These are phyloP conservation scores for Xylaria curta DNA, from an alignment of 495 filamentous ascomycete species.

Conservation along the genomic window DNA sequence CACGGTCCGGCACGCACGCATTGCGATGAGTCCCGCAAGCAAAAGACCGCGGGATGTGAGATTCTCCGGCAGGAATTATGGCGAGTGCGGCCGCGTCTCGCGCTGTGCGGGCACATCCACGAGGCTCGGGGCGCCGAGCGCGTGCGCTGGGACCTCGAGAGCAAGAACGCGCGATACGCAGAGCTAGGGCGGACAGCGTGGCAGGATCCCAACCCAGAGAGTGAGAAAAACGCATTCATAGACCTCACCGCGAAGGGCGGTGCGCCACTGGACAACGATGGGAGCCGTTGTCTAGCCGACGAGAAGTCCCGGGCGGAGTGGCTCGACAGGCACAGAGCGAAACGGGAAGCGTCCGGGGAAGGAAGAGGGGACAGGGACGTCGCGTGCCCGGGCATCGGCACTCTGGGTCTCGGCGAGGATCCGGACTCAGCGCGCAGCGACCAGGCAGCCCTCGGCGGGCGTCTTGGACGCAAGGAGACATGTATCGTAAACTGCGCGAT, in stretches of 20 bases:
- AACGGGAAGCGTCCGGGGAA: neutral
- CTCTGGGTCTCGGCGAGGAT: conserved; percentile 45
- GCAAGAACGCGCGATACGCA: conserved; percentile 33
- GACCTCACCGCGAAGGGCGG: conserved; percentile 48
- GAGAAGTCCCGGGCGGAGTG: conserved; percentile 9
- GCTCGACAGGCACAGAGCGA: neutral
- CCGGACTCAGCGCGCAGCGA: conserved; percentile 48
- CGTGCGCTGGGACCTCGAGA: conserved; percentile 60
- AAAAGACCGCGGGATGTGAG: conserved; percentile 65
- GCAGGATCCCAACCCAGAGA: conserved; percentile 47
- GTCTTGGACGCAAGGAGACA: conserved; percentile 67
- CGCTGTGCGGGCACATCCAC: conserved; percentile 92
- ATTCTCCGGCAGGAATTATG: conserved; percentile 71
- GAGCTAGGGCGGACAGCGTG: conserved; percentile 41
- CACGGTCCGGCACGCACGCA: conserved; percentile 81
- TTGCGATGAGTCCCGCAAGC: conserved; percentile 67
- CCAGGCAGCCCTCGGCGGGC: conserved; percentile 47
- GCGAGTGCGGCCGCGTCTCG: conserved; percentile 77
- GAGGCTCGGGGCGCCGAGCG: conserved; percentile 64
- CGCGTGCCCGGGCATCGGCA: conserved; percentile 36
- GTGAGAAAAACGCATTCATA: conserved; percentile 51
- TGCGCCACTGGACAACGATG: conserved; percentile 44
- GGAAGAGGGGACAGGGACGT: neutral
- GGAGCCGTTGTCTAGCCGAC: conserved; percentile 23
- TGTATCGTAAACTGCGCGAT: conserved; percentile 81